Base-by-base conservation (phyloP, 192 early-diverging fungal genomes). In the Backusella mclennaniae region DNA sequence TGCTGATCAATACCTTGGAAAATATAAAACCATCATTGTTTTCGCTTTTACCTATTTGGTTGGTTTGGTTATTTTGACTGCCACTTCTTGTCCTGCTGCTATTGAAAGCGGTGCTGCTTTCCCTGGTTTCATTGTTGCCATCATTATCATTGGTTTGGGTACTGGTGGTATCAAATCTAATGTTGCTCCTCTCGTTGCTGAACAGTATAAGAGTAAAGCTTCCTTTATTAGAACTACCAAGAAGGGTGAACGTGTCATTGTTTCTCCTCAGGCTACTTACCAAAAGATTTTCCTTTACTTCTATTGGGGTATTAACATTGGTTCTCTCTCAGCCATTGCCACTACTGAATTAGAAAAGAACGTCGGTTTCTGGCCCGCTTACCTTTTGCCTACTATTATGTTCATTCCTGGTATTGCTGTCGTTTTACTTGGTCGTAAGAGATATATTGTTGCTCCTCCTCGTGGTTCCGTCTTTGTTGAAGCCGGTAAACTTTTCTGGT, bases 261-360 rank as follows among this genome's bases (percentile, higher is more conserved):
- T 93, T 11, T 85, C 88, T 82, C 89, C 90, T 35, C 81, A 83
- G 67, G 82, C 90, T 71, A 93, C 93, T 3, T 76, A 90, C 69
- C 91, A 94, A 84, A 89, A 85, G 19, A 91, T 95, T 70, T 95
- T 94, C 84, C 90, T 91, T 82, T 92, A 89, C 90, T 96, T 96
- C 83, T 96, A 96, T 83, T 88, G 86, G 85, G 84, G 88, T 42
- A 92, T 94, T 76, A 93, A 92, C 77, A 31, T 92, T 33, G 93
- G 93, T 42, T 85, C 88, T 29, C 83, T 94, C 67, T 89, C 80
- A 77, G 86, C 85, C 69, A 90, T 85, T 70, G 86, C 83, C 35
- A 89, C 78, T 56, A 89, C 87, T 76, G 86, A 77, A 76, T 69
- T 89, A 0, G 90, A 90, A 71, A 91, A 89, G 82, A 80, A 89